A percentile compares a stretch with the other conserved stretches of the same genome.
phyloP scores from a whole-genome alignment of 73 alveolate genomes.

The Symbiodinium pilosum region DNA sequence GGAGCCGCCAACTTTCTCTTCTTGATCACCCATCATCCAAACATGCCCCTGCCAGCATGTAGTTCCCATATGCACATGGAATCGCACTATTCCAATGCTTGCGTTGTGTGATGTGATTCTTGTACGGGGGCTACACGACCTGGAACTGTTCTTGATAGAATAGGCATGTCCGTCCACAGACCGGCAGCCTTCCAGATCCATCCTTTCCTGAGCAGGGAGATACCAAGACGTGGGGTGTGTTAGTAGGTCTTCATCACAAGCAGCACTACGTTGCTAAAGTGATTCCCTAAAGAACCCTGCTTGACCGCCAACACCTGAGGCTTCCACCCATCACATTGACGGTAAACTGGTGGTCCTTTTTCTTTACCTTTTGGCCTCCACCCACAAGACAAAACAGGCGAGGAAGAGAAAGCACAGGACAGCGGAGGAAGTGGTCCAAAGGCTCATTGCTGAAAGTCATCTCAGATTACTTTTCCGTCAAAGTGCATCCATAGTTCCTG shows the following conservation, averaged over 20 bases:
- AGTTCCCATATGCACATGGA: too few species aligned
- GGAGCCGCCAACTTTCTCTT: slow-evolving; percentile 46
- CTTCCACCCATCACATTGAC: not conserved
- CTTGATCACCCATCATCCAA: slow-evolving; percentile 55
- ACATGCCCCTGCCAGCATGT: slow-evolving; percentile 28
- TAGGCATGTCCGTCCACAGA: not conserved
- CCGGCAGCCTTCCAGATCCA: slow-evolving; percentile 67
- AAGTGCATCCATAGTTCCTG: too few species aligned
- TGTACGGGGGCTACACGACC: too few species aligned
- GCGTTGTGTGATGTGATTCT: too few species aligned
- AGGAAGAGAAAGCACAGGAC: too few species aligned
- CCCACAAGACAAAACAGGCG: not conserved
- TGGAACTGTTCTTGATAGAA: too few species aligned
- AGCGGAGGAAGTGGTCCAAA: too few species aligned
- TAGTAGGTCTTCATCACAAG: not conserved
- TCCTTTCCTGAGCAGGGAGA: not conserved
- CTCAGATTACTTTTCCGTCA: too few species aligned
- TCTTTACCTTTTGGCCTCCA: slow-evolving; percentile 10
- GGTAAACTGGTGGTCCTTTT: slow-evolving; percentile 42
- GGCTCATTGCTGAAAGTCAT: too few species aligned
- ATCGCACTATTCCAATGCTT: too few species aligned
- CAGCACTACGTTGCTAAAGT: not conserved
- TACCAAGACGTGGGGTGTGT: too few species aligned
- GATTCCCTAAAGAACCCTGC: not conserved
- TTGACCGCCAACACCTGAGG: not conserved